A percentile compares a stretch with the other conserved stretches of the same genome.
Evolutionary conservation across 2,329 filamentous ascomycete species (phyloP).

Genomic region (Pseudohalonectria lignicola): DNA sequence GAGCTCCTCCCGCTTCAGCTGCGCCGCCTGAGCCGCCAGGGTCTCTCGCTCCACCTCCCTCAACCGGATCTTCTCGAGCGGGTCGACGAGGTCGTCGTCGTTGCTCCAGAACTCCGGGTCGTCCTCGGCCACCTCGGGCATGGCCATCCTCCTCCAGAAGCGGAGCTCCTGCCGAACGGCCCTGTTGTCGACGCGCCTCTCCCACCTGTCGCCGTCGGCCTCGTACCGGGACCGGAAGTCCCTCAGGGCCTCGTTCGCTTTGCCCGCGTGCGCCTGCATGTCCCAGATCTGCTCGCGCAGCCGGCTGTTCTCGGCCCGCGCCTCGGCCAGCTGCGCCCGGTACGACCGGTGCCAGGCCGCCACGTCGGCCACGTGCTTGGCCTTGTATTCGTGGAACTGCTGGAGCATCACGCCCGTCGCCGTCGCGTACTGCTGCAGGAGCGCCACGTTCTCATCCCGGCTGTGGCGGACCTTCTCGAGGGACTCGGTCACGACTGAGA

Average conservation of each 20-base stretch:
- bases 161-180: constrained; percentile 46
- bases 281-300: constrained; percentile 57
- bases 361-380: constrained; percentile 49
- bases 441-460: constrained; percentile 47
- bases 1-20: background rate
- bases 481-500: constrained; percentile 49
- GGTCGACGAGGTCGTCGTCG: constrained; percentile 53
- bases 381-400: constrained; percentile 57
- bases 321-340: constrained; percentile 52
- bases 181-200: constrained; percentile 39
- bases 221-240: constrained; percentile 45
- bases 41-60: constrained; percentile 34
- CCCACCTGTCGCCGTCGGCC: constrained; percentile 42
- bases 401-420: constrained; percentile 46
- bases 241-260: constrained; percentile 46
- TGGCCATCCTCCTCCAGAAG: constrained; percentile 57
- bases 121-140: constrained; percentile 48
- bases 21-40: constrained; percentile 9
- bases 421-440: constrained; percentile 46
- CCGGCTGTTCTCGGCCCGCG: constrained; percentile 51
- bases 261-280: constrained; percentile 49
- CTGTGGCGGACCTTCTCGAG: constrained; percentile 51
- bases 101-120: constrained; percentile 53
- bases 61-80: constrained; percentile 45
- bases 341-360: constrained; percentile 56